These are phyloP conservation scores for Cucurbita ficifolia DNA, from an alignment of 306 rosid genomes.

Conservation along the genomic window DNA sequence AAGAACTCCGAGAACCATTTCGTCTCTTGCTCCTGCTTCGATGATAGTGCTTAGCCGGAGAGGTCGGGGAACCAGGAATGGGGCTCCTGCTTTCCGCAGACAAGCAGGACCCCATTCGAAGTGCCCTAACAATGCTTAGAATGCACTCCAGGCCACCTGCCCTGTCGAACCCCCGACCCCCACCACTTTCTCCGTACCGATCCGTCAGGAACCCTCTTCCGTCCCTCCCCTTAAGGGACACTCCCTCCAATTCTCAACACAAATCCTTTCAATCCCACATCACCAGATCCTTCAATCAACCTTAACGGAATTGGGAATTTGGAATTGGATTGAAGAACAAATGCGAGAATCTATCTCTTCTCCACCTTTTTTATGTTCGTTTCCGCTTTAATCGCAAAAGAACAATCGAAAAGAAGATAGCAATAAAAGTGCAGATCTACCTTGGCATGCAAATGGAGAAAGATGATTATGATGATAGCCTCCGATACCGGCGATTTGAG, in stretches of 20 bases:
- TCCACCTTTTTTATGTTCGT: not conserved
- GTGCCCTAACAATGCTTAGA: constrained; percentile 71
- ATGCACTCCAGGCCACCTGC: constrained; percentile 86
- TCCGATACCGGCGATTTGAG: not conserved
- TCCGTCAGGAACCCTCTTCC: constrained; percentile 35
- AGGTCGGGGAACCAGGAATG: constrained; percentile 38
- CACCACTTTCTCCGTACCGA: constrained; percentile 33
- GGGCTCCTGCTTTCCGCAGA: constrained; percentile 96
- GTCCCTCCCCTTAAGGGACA: not conserved
- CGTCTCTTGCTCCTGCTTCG: constrained; percentile 25
- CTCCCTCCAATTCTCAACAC: not conserved
- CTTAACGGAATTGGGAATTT: not conserved
- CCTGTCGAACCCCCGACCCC: constrained; percentile 13
- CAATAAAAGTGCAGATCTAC: not conserved
- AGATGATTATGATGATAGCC: not conserved
- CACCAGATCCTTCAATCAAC: not conserved
- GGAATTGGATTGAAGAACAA: not conserved
- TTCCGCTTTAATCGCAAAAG: not conserved
- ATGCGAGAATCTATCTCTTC: not conserved
- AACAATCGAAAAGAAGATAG: not conserved
- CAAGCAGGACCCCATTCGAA: constrained; percentile 99
- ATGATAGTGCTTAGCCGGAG: constrained; percentile 18
- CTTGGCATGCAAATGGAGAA: not conserved
- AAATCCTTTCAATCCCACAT: not conserved
- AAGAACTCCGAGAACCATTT: constrained; percentile 39